A percentile compares a stretch with the other conserved stretches of the same genome.
Conservation (phyloP, 768 basidiomycete genomes). For the Lyophyllum shimeji region DNA sequence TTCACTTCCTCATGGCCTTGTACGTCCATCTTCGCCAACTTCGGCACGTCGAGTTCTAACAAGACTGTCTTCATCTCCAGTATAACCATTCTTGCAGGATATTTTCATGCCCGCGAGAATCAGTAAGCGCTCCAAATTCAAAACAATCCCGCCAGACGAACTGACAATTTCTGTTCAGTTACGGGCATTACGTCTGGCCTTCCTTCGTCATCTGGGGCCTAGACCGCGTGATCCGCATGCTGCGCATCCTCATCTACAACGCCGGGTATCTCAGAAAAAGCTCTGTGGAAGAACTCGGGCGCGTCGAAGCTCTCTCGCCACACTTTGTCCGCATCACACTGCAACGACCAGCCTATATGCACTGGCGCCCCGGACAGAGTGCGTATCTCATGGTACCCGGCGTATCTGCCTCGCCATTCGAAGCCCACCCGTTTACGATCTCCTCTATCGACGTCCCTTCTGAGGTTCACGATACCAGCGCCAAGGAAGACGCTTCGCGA, state of each 20-base stretch:
- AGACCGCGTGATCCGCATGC: conserved; percentile 49
- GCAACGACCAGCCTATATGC: conserved; percentile 34
- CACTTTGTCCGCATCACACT: conserved; percentile 48
- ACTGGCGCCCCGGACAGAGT: conserved; percentile 56
- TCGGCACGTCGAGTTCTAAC: not conserved
- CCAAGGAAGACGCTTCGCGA: not conserved
- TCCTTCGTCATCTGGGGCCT: conserved; percentile 53
- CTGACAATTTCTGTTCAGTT: conserved; percentile 19
- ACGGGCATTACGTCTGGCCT: conserved; percentile 43
- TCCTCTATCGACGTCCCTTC: conserved; percentile 35
- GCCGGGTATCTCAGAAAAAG: conserved; percentile 33
- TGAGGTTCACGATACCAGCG: not conserved
- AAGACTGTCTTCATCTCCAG: conserved; percentile 19
- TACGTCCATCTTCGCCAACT: conserved; percentile 16
- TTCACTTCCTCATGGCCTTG: conserved; percentile 44
- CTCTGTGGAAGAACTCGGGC: conserved; percentile 31
- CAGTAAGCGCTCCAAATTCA: conserved; percentile 22
- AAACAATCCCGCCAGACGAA: not conserved
- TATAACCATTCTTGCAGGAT: conserved; percentile 37
- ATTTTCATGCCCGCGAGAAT: conserved; percentile 36
- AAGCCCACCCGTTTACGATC: conserved; percentile 66
- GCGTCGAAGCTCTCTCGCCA: conserved; percentile 42
- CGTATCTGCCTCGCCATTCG: conserved; percentile 42
- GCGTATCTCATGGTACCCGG: conserved; percentile 51
- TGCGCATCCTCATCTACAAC: conserved; percentile 45